Evolutionary conservation across 495 filamentous ascomycete genomes (phyloP), one percentile per base, ranked within the genome.

Genomic region (Cudoniella acicularis): DNA sequence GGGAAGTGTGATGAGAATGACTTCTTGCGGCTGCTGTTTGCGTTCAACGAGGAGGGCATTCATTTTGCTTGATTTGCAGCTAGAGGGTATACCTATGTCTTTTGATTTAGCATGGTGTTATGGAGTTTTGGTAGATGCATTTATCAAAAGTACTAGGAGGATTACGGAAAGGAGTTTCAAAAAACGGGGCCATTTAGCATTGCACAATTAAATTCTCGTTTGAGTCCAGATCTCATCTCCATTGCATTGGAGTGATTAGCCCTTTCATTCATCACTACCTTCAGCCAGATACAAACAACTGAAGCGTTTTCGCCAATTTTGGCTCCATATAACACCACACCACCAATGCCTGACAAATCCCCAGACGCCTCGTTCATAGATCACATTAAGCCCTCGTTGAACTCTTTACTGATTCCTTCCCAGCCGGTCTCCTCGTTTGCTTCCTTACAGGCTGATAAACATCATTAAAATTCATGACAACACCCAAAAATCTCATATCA

Each of bases 391-490:
- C 48, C 22, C 53, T 67, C 27, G 43, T 41, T n/a, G 61, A 67
- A 53, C 41, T 59, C 47, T 58, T 51, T 11, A 26, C 54, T 10
- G 46, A 48, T 47, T 59, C 56, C 30, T 42, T 67, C 21, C 57
- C 60, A 27, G 53, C 56, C 16, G 57, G 24, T 30, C 49, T 63
- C 2, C 24, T 54, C 8, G 57, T 52, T 42, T 67, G 64, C 42
- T 60, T 62, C 49, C 65, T 64, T 3, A 46, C 57, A 10, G 60
- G 66, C 30, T 87, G 79, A 73, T 97, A 97, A 8, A 96, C 90
- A 71, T 97, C 92, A 71, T 99, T 99, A 69, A 99, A 99, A 69
- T 97, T 99, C 91, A 99, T 96, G 20, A 93, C 89, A 49, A 96
- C 90, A 10, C 88, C 95, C 59, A 99, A 75, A 75, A 97, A 96